Conservation (phyloP, 1,284 basidiomycete species). For the Anthracocystis walkeri region DNA sequence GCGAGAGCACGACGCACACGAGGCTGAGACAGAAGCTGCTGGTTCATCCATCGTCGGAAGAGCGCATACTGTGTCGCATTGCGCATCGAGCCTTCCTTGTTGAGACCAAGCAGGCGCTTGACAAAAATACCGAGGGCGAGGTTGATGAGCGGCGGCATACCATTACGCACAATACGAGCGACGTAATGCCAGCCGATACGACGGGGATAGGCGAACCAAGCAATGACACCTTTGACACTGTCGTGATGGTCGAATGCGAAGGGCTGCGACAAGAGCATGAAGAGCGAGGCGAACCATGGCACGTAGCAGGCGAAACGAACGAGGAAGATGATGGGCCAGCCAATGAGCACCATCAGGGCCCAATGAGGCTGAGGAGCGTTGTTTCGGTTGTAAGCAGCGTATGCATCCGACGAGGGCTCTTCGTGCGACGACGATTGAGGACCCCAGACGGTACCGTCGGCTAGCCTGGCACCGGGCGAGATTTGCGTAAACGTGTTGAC, state of each 20-base stretch:
- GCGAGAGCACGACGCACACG: conserved; percentile 64
- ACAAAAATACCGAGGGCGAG: conserved; percentile 63
- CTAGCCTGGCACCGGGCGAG: conserved; percentile 67
- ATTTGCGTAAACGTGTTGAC: conserved; percentile 69
- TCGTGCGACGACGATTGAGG: conserved; percentile 69
- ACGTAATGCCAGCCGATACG: conserved; percentile 70
- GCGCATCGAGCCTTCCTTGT: conserved; percentile 69
- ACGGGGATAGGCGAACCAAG: conserved; percentile 68
- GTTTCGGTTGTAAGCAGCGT: conserved; percentile 67
- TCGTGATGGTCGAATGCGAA: conserved; percentile 68
- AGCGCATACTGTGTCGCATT: conserved; percentile 67
- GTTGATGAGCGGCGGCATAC: conserved; percentile 68
- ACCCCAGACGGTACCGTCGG: conserved; percentile 69
- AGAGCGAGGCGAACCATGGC: conserved; percentile 69
- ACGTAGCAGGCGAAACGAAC: conserved; percentile 65
- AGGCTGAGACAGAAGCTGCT: conserved; percentile 64
- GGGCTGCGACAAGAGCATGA: conserved; percentile 67
- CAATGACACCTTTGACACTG: conserved; percentile 67
- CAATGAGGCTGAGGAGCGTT: conserved; percentile 62
- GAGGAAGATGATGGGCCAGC: conserved; percentile 62
- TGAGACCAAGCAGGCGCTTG: conserved; percentile 67
- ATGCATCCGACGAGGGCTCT: conserved; percentile 67
- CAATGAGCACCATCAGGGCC: conserved; percentile 62
- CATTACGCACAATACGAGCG: conserved; percentile 66
- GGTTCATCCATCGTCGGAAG: conserved; percentile 68